phyloP scores from a whole-genome alignment of 2,329 filamentous ascomycete genomes.

The Aspergillus spinulosporus region DNA sequence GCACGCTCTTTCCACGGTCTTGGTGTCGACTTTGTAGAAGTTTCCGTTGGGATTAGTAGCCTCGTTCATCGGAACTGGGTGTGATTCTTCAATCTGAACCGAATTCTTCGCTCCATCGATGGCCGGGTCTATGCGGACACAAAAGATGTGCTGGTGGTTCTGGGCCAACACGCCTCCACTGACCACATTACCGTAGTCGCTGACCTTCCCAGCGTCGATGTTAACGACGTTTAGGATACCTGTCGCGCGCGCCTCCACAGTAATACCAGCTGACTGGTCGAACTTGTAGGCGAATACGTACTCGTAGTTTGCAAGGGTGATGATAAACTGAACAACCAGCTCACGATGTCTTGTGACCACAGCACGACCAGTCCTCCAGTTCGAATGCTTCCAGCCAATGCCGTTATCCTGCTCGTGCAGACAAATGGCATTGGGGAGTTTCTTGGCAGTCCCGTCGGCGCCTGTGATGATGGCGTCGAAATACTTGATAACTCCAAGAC shows the following conservation, averaged over 20 bases:
- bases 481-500: constrained; percentile 67
- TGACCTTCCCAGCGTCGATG: constrained; percentile 59
- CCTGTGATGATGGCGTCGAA: constrained; percentile 59
- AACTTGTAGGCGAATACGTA: constrained; percentile 53
- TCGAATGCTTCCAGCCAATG: constrained; percentile 69
- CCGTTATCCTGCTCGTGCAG: constrained; percentile 67
- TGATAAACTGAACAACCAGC: constrained; percentile 65
- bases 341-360: constrained; percentile 62
- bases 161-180: constrained; percentile 67
- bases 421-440: constrained; percentile 64
- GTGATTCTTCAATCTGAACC: constrained; percentile 57
- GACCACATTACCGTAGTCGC: constrained; percentile 66
- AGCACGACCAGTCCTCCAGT: constrained; percentile 64
- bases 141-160: constrained; percentile 76
- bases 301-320: constrained; percentile 59
- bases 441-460: constrained; percentile 54
- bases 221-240: constrained; percentile 66
- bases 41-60: constrained; percentile 55
- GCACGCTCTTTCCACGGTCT: constrained; percentile 49
- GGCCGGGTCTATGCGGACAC: constrained; percentile 62
- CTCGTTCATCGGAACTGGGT: constrained; percentile 57
- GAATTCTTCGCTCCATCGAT: constrained; percentile 58
- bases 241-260: constrained; percentile 67
- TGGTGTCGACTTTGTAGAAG: constrained; percentile 51
- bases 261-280: constrained; percentile 60